These are phyloP conservation scores for Cercospora berteroae DNA, from an alignment of 2,329 filamentous ascomycete genomes.

Conservation along the genomic window DNA sequence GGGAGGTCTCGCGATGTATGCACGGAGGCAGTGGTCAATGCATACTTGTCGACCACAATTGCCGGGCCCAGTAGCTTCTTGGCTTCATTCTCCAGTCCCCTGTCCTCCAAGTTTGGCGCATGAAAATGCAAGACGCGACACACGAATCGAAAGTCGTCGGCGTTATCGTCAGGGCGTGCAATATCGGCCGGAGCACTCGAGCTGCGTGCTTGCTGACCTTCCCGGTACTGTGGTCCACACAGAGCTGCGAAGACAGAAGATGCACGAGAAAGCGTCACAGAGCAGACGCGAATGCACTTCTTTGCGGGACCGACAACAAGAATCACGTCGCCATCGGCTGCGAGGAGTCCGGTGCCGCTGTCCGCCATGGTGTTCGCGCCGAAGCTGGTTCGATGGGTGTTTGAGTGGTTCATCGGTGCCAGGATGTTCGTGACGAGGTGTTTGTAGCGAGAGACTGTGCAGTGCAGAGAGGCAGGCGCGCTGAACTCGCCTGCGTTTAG, in stretches of 20 bases:
- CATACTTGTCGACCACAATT: neutral
- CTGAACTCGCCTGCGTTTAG: too few species aligned
- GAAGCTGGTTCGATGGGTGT: too few species aligned
- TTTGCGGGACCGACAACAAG: neutral
- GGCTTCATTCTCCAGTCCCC: neutral
- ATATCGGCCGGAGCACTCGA: neutral
- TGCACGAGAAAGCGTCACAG: constrained; percentile 9
- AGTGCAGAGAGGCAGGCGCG: too few species aligned
- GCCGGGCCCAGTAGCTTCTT: neutral
- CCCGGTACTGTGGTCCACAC: constrained; percentile 12
- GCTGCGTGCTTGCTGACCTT: constrained; percentile 11
- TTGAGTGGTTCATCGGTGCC: too few species aligned
- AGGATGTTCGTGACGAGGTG: too few species aligned
- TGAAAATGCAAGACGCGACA: neutral
- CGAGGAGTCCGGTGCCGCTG: neutral
- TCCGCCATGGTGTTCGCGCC: neutral
- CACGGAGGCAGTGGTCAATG: neutral
- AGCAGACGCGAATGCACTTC: neutral
- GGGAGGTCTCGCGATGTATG: too few species aligned
- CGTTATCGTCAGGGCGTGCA: constrained; percentile 10
- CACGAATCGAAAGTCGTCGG: neutral
- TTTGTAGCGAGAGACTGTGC: too few species aligned
- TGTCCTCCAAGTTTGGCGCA: neutral
- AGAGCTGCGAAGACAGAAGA: constrained; percentile 21
- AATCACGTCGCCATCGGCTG: neutral